Conservation (phyloP, 371 early-diverging fungal genomes). For the Mucor lusitanicus region DNA sequence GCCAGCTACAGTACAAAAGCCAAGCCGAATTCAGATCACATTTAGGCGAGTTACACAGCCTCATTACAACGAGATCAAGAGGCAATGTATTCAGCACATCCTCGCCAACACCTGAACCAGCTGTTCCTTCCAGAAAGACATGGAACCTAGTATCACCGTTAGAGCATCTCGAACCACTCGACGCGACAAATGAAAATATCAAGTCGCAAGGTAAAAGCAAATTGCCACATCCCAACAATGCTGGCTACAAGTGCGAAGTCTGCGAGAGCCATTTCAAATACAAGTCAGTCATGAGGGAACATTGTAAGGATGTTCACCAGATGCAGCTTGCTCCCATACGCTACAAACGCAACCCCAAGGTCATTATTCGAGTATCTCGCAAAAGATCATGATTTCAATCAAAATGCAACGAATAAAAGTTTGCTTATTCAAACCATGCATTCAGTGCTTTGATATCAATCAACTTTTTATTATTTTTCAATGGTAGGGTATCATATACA, state of each 20-base stretch:
- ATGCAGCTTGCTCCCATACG: background rate
- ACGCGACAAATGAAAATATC: too few species aligned
- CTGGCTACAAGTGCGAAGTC: background rate
- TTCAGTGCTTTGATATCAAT: too few species aligned
- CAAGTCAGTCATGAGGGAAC: background rate
- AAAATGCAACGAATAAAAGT: background rate
- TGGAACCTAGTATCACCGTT: background rate
- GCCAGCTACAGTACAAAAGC: background rate
- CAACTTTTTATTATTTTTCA: too few species aligned
- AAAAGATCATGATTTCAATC: too few species aligned
- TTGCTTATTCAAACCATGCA: too few species aligned
- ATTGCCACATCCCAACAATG: background rate
- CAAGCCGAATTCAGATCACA: background rate
- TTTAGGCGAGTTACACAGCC: background rate
- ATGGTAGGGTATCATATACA: too few species aligned
- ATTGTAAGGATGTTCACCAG: background rate
- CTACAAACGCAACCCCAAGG: background rate
- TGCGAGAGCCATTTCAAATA: background rate
- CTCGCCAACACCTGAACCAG: too few species aligned
- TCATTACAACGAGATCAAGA: background rate
- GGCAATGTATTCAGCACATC: background rate
- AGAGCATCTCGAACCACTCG: background rate
- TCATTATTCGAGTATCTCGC: background rate
- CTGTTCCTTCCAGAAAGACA: background rate
- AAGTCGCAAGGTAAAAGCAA: background rate